Percentiles rank a stretch among this genome's conserved stretches.
These are phyloP conservation scores for Suillus hirtellus DNA, from an alignment of 768 basidiomycete species.

Conservation along the genomic window DNA sequence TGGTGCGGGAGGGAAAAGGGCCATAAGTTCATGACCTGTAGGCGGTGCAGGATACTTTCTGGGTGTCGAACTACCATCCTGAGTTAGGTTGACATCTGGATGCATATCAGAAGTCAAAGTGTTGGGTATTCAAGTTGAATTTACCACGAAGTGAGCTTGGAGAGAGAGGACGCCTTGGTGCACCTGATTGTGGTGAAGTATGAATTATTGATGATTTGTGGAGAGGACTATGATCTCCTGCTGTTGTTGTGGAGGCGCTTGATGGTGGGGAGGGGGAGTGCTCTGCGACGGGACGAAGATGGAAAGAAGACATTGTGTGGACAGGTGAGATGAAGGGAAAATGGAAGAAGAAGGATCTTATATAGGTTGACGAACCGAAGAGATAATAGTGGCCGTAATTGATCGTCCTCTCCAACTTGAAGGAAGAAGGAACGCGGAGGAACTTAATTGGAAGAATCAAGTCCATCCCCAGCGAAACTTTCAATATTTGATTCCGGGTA, in stretches of 20 bases:
- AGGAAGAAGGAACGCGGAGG: constrained; percentile 16
- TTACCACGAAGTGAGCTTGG: constrained; percentile 64
- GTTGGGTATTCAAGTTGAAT: constrained; percentile 11
- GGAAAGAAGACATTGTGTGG: constrained; percentile 40
- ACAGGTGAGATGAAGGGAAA: constrained; percentile 15
- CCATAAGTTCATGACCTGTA: constrained; percentile 84
- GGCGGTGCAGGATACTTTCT: constrained; percentile 74
- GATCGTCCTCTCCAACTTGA: constrained; percentile 25
- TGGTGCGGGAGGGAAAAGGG: constrained; percentile 73
- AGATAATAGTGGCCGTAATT: constrained; percentile 21
- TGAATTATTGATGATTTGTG: constrained; percentile 24
- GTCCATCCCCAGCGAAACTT: constrained; percentile 20
- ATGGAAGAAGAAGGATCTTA: constrained; percentile 17
- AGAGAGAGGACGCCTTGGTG: constrained; percentile 57
- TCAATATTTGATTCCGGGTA: constrained; percentile 24
- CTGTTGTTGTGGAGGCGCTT: constrained; percentile 47
- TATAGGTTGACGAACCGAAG: constrained; percentile 20
- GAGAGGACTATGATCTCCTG: constrained; percentile 43
- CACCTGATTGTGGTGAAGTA: constrained; percentile 33
- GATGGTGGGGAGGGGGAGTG: constrained; percentile 54
- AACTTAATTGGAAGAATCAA: constrained; percentile 21
- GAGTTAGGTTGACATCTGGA: constrained; percentile 65
- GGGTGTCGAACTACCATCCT: constrained; percentile 46
- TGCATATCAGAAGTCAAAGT: constrained; percentile 17
- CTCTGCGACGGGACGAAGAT: constrained; percentile 57